Evolutionary conservation across 1,284 basidiomycete species (phyloP).

Genomic region (Gomphus bonarii): DNA sequence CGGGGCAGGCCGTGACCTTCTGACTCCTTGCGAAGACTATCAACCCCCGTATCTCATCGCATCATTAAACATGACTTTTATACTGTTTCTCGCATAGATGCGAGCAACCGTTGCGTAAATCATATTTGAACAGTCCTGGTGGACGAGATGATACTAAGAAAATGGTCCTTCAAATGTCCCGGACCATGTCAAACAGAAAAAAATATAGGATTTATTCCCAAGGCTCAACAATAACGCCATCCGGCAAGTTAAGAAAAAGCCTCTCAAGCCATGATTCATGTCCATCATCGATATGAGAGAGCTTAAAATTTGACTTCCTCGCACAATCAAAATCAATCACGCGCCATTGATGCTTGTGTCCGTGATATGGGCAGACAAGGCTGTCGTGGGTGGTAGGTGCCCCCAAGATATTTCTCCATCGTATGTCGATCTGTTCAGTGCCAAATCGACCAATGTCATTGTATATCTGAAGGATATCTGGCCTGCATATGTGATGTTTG

Average conservation of each 20-base stretch:
- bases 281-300: background rate
- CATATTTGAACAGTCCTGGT: too few relatives aligned
- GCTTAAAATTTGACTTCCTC: background rate
- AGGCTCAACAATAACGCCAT: background rate
- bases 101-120: too few relatives aligned
- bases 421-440: background rate
- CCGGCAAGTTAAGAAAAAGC: background rate
- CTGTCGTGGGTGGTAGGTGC: background rate
- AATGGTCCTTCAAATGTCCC: too few relatives aligned
- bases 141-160: too few relatives aligned
- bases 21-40: too few relatives aligned
- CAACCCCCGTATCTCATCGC: too few relatives aligned
- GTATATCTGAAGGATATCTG: background rate
- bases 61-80: too few relatives aligned
- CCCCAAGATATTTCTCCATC: background rate
- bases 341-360: background rate
- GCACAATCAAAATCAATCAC: background rate
- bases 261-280: background rate
- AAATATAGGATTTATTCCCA: background rate
- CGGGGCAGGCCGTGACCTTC: too few relatives aligned
- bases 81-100: too few relatives aligned
- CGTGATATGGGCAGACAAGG: background rate
- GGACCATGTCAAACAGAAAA: too few relatives aligned
- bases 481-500: background rate
- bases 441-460: background rate